Evolutionary conservation across 306 rosid genomes (phyloP), one percentile per base, ranked within the genome.

Genomic region (Astragalus membranaceus): DNA sequence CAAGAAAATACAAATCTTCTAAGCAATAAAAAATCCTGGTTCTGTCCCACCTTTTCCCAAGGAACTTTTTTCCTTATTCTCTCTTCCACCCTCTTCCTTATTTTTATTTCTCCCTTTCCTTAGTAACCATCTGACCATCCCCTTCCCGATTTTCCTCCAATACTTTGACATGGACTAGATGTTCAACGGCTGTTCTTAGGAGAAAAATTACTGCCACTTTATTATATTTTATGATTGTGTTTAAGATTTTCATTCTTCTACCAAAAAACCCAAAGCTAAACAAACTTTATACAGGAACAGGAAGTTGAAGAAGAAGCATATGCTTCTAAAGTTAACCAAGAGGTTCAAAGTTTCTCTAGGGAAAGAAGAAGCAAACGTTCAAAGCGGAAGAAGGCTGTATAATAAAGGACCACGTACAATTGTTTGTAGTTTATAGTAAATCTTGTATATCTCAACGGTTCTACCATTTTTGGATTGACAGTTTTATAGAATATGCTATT

Each of bases 341-440:
- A 83, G 58, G 81, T 68, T 84, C 88, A 86, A 42, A 75, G 72
- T 72, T 79, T 23, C 78, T 82, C 86, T 56, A 89, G 84, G 79
- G 95, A 82, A 37, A 95, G 83, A 80, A 91, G 91, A 89, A 95
- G 95, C 84, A 95, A 95, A 81, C 97, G 97, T 63, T 94, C 98
- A 6, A 94, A 90, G 84, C 81, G 96, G 87, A 94, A 87, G 85
- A 94, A 92, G 59, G 85, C 94, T 57, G 92, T 73, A 74, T 94
- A 78, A 35, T 42, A 79, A 70, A 16, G 65, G 69, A 81, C 61
- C 17, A 13, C 75, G 73, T 42, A 72, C 81, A 64, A 44, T 75
- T 79, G 67, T 85, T 82, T 81, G 84, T 90, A 85, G 88, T 75
- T 82, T 77, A 83, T 81, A 82, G 87, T 67, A 90, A 92, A 85